A percentile compares a stretch with the other conserved stretches of the same genome.
phyloP scores from a whole-genome alignment of 2,329 filamentous ascomycete species.

The Neonectria sp. region DNA sequence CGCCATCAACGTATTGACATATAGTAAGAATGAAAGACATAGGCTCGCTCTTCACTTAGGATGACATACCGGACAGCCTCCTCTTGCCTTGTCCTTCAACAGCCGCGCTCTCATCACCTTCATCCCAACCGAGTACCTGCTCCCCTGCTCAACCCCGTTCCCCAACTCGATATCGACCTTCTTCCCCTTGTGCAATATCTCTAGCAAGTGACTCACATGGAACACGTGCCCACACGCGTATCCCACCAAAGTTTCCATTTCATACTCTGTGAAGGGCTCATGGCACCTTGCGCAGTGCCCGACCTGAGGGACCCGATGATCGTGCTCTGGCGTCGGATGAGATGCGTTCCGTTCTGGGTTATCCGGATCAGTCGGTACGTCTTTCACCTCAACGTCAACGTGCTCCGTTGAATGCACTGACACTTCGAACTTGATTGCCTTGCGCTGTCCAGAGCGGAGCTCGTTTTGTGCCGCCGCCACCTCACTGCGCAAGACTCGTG shows the following conservation, averaged over 20 bases:
- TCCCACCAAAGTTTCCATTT: slow-evolving; percentile 81
- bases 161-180: slow-evolving; percentile 64
- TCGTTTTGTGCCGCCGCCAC: slow-evolving; percentile 87
- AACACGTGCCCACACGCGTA: slow-evolving; percentile 89
- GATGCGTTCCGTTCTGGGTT: slow-evolving; percentile 40
- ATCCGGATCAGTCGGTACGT: slow-evolving; percentile 51
- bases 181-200: slow-evolving; percentile 63
- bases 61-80: slow-evolving; percentile 75
- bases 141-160: slow-evolving; percentile 58
- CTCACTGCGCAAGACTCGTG: slow-evolving; percentile 88
- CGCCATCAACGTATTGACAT: slow-evolving; percentile 29
- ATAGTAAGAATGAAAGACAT: slow-evolving; percentile 29
- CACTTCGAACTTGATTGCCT: slow-evolving; percentile 92
- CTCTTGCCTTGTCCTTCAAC: slow-evolving; percentile 77
- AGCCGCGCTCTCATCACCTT: slow-evolving; percentile 91
- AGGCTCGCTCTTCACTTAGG: slow-evolving; percentile 33
- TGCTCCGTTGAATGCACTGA: slow-evolving; percentile 61
- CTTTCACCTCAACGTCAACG: slow-evolving; percentile 60
- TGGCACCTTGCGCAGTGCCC: slow-evolving; percentile 74
- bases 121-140: slow-evolving; percentile 79
- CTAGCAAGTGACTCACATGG: slow-evolving; percentile 80
- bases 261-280: slow-evolving; percentile 71
- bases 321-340: slow-evolving; percentile 40
- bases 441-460: slow-evolving; percentile 83
- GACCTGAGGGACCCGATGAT: slow-evolving; percentile 56